Evolutionary conservation across 2,329 filamentous ascomycete species (phyloP), one percentile per base, ranked within the genome.

Genomic region (Exophiala bonariae): DNA sequence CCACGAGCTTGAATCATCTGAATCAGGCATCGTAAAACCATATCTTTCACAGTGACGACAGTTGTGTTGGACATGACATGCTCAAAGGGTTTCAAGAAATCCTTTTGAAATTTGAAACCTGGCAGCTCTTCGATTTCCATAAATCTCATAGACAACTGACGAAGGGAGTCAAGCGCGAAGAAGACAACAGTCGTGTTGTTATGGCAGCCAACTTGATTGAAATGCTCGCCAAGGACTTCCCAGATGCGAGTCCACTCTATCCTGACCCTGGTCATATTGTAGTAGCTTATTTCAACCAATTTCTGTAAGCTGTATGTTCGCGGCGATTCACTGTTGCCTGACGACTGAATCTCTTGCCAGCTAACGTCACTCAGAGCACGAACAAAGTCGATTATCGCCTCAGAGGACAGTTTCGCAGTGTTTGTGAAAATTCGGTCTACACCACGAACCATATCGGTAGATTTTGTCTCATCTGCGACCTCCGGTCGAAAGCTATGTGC

Each of bases 51-150:
- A 1, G 88, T 84, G 14, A 96, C 84, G 54, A 93, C 89, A 55
- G 78, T 89, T 33, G 90, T 93, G 66, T 99, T 97, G 48, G 87
- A 85, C 73, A 99, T 89, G 59, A 99, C 90, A 66, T 97, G 89
- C 71, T 99, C 92, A 60, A 99, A 99, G 0, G 95, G 93, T 69
- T 96, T 97, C 44, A 99, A 72, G 66, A 99, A 99, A 65, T 99
- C 92, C 66, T 99, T 99, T 62, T 99, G 93, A 64, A 99, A 99
- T 68, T 97, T 97, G 80, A 99, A 99, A 62, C 95, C 93, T 1
- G 93, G 89, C 58, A 99, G 71, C 67, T 99, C 93, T 65, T 96
- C 93, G 51, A 97, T 90, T 68, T 99, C 93, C 87, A 99, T 88
- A 65, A 99, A 99, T 14, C 91, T 86, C 91, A 99, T 97, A 1